Conservation (phyloP, 768 basidiomycete genomes). For the Serpula lacrymans region DNA sequence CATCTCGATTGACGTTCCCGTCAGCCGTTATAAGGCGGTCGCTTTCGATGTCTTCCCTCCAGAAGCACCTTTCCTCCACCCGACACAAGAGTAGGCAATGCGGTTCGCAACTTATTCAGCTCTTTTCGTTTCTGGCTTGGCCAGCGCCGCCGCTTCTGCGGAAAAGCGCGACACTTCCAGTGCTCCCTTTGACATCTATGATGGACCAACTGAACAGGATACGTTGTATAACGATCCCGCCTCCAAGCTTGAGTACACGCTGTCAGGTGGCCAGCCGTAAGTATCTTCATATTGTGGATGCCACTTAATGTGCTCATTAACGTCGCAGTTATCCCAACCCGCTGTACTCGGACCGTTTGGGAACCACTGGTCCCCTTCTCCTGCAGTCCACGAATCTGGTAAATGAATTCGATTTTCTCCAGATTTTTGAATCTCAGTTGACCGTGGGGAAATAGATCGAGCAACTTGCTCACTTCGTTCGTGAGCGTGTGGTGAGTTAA, state of each 20-base stretch:
- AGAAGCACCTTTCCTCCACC: conserved; percentile 5
- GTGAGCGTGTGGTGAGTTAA: conserved; percentile 14
- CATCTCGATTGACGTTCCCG: too few relatives aligned
- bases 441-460: too few relatives aligned
- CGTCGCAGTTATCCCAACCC: conserved; percentile 13
- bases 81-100: conserved; percentile 7
- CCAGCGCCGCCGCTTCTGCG: conserved; percentile 2
- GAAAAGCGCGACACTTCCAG: conserved; percentile 9
- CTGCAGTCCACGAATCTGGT: conserved; percentile 12
- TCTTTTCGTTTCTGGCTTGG: conserved; percentile 6
- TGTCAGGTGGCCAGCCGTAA: conserved; percentile 13
- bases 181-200: conserved; percentile 12
- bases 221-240: conserved; percentile 10
- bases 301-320: conserved; percentile 1
- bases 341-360: conserved; percentile 12
- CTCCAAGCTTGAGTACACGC: conserved; percentile 12
- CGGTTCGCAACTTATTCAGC: conserved; percentile 1
- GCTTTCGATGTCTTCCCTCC: too few relatives aligned
- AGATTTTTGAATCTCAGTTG: not conserved
- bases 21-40: too few relatives aligned
- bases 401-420: conserved; percentile 1
- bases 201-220: conserved; percentile 10
- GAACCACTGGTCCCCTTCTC: conserved; percentile 11
- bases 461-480: conserved; percentile 13
- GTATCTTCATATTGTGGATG: too few relatives aligned